phyloP scores from a whole-genome alignment of 345 rosid genomes.

The Raphanus sativus region DNA sequence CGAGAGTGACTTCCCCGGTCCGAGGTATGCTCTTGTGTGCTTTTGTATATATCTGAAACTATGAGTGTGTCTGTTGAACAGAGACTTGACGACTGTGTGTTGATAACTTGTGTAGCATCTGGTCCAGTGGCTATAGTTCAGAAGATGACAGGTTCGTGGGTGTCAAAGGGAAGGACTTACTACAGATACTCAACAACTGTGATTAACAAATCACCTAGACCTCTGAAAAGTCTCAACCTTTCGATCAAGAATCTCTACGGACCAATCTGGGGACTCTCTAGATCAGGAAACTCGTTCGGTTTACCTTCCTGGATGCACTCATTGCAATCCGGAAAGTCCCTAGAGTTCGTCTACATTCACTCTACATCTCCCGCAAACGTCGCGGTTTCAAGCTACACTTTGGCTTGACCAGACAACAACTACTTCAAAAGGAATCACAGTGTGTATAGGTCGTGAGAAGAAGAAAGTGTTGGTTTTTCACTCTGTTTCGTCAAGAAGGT shows the following conservation, averaged over 20 bases:
- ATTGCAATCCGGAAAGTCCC: slow-evolving; percentile 66
- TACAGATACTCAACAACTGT: slow-evolving; percentile 76
- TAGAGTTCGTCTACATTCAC: slow-evolving; percentile 91
- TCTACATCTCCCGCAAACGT: slow-evolving; percentile 64
- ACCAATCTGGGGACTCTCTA: slow-evolving; percentile 87
- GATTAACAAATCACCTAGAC: slow-evolving; percentile 71
- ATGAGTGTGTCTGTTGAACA: neutral
- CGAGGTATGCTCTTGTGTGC: slow-evolving; percentile 50
- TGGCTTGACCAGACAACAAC: slow-evolving; percentile 51
- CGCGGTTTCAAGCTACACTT: slow-evolving; percentile 68
- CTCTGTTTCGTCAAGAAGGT: slow-evolving; percentile 60
- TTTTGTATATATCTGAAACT: neutral
- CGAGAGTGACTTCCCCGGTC: slow-evolving; percentile 54
- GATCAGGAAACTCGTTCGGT: slow-evolving; percentile 53
- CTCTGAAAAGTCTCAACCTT: slow-evolving; percentile 62
- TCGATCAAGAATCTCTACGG: slow-evolving; percentile 82
- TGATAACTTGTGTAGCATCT: slow-evolving; percentile 51
- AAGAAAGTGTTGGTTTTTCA: slow-evolving; percentile 31
- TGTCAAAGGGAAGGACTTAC: slow-evolving; percentile 61
- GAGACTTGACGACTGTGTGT: slow-evolving; percentile 13
- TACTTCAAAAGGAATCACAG: slow-evolving; percentile 6
- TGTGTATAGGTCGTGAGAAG: slow-evolving; percentile 40
- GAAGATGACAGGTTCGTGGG: slow-evolving; percentile 80
- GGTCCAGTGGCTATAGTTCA: slow-evolving; percentile 66
- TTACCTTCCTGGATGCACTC: slow-evolving; percentile 78